phyloP scores from a whole-genome alignment of 768 basidiomycete species.

The Hemileccinum impolitum region DNA sequence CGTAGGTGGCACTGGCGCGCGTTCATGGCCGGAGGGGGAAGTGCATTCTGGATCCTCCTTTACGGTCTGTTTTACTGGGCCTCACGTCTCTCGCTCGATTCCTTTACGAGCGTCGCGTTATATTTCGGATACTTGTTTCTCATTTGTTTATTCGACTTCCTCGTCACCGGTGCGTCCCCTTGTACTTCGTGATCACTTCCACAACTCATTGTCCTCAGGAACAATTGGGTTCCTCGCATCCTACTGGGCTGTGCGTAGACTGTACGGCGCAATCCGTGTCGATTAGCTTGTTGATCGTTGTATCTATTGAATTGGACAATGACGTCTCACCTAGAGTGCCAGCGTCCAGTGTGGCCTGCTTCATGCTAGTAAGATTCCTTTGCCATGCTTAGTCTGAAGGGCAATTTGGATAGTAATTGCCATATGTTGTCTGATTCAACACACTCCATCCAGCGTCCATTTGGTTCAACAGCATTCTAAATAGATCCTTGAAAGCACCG shows the following conservation, averaged over 20 bases:
- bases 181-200: background rate
- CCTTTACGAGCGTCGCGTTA: slow-evolving; percentile 73
- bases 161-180: slow-evolving; percentile 65
- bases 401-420: no score
- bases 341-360: background rate
- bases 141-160: slow-evolving; percentile 79
- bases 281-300: slow-evolving; percentile 39
- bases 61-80: slow-evolving; percentile 91
- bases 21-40: slow-evolving; percentile 89
- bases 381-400: no score
- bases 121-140: slow-evolving; percentile 91
- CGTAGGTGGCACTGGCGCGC: slow-evolving; percentile 96
- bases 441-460: no score
- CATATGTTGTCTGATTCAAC: no score
- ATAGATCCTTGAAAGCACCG: no score
- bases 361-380: background rate
- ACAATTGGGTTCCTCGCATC: slow-evolving; percentile 90
- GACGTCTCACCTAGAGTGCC: background rate
- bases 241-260: slow-evolving; percentile 83
- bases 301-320: slow-evolving; percentile 12
- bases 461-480: no score
- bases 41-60: slow-evolving; percentile 84
- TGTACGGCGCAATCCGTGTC: slow-evolving; percentile 82
- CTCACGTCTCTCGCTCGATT: slow-evolving; percentile 81
- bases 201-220: slow-evolving; percentile 41